Percentiles rank a stretch among this genome's conserved stretches.
phyloP scores from a whole-genome alignment of 2,329 filamentous ascomycete genomes.

The Aspergillus sp. region DNA sequence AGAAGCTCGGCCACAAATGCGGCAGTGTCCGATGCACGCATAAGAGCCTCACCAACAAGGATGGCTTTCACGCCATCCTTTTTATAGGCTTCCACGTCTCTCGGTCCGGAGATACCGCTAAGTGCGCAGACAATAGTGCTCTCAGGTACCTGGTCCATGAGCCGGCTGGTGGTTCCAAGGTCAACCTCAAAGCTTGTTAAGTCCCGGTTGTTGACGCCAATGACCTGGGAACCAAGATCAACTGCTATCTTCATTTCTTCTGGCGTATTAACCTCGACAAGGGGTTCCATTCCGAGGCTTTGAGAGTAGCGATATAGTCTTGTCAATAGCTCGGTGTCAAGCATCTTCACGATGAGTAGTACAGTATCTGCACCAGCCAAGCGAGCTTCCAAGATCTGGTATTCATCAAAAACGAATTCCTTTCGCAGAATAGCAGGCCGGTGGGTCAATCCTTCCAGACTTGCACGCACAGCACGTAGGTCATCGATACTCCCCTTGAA shows the following conservation, averaged over 20 bases:
- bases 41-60: slow-evolving; percentile 91
- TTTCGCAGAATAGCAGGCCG: slow-evolving; percentile 89
- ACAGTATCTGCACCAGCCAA: slow-evolving; percentile 93
- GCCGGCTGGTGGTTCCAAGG: slow-evolving; percentile 81
- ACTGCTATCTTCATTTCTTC: slow-evolving; percentile 91
- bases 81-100: slow-evolving; percentile 85
- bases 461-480: slow-evolving; percentile 79
- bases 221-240: slow-evolving; percentile 81
- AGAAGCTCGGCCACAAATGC: slow-evolving; percentile 83
- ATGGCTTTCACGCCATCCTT: slow-evolving; percentile 89
- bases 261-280: slow-evolving; percentile 93
- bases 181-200: slow-evolving; percentile 97
- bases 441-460: slow-evolving; percentile 86
- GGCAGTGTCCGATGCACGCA: slow-evolving; percentile 81
- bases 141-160: slow-evolving; percentile 82
- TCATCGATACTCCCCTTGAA: slow-evolving; percentile 99
- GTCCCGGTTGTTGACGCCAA: slow-evolving; percentile 97
- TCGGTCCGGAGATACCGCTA: slow-evolving; percentile 85
- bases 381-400: slow-evolving; percentile 93
- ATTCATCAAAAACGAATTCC: slow-evolving; percentile 97
- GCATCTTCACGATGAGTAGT: slow-evolving; percentile 97
- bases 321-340: slow-evolving; percentile 71
- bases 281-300: slow-evolving; percentile 91
- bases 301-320: slow-evolving; percentile 84
- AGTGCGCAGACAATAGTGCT: slow-evolving; percentile 88